A percentile compares a stretch with the other conserved stretches of the same genome.
phyloP scores from a whole-genome alignment of 2,329 filamentous ascomycete genomes.

The Dryadomyces sulphureus region DNA sequence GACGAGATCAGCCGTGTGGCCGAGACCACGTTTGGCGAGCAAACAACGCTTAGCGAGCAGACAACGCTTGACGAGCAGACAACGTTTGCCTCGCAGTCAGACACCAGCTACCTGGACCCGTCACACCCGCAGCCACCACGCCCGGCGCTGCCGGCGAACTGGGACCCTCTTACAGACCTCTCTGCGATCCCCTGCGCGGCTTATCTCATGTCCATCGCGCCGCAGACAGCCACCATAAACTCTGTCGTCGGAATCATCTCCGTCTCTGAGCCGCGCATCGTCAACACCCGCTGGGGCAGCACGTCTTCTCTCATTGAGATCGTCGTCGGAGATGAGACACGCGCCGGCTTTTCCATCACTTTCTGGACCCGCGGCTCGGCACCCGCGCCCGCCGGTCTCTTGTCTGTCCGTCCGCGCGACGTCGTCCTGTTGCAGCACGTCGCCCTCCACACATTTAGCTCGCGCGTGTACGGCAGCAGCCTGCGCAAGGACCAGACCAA shows the following conservation, averaged over 20 bases:
- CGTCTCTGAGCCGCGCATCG: conserved; percentile 48
- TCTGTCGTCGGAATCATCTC: conserved; percentile 69
- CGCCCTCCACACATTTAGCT: conserved; percentile 59
- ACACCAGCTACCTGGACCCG: not conserved
- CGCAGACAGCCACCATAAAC: conserved; percentile 71
- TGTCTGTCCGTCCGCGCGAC: conserved; percentile 51
- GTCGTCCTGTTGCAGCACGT: conserved; percentile 69
- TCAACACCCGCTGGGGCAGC: conserved; percentile 51
- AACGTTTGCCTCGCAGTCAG: not conserved
- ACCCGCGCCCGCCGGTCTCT: conserved; percentile 19
- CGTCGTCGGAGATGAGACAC: conserved; percentile 73
- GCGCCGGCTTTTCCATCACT: conserved; percentile 31
- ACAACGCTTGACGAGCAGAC: not conserved
- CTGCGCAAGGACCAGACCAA: conserved; percentile 56
- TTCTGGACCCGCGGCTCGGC: not conserved
- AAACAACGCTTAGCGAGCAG: not conserved
- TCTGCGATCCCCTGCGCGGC: conserved; percentile 53
- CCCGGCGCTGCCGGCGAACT: conserved; percentile 12
- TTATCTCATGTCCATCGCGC: conserved; percentile 51
- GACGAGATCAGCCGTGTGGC: no score
- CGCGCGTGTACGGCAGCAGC: conserved; percentile 73
- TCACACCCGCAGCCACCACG: conserved; percentile 9
- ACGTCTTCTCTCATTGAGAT: conserved; percentile 58
- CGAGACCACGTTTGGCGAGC: not conserved
- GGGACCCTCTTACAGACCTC: conserved; percentile 43